phyloP scores from a whole-genome alignment of 2,329 filamentous ascomycete species.

The Fusarium floridanum region DNA sequence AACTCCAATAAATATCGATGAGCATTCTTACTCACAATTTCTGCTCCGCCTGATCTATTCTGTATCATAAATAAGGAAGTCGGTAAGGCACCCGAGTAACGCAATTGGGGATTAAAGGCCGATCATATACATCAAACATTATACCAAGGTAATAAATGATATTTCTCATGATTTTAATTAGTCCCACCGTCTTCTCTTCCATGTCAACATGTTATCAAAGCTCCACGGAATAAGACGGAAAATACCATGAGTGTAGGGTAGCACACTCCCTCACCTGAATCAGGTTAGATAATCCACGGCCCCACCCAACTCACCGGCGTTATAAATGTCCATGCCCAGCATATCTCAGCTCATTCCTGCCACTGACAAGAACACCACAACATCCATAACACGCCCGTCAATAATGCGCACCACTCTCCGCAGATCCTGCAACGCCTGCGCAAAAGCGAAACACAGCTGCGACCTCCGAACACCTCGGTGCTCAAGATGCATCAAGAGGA shows the following conservation, averaged over 20 bases:
- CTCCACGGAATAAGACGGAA: not conserved
- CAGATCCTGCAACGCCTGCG: conserved; percentile 68
- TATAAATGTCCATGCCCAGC: conserved; percentile 3
- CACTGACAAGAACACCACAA: not conserved
- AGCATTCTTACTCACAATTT: too few species aligned
- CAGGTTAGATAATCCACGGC: conserved; percentile 1
- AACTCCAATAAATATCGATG: too few species aligned
- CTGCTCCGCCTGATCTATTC: too few species aligned
- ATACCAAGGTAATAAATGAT: too few species aligned
- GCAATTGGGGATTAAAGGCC: too few species aligned
- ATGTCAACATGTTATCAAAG: not conserved
- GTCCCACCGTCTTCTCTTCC: not conserved
- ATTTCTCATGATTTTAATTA: not conserved
- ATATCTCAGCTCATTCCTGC: not conserved
- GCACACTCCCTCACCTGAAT: not conserved
- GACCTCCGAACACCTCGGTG: conserved; percentile 67
- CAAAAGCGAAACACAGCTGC: conserved; percentile 67
- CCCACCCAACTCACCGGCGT: not conserved
- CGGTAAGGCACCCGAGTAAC: too few species aligned
- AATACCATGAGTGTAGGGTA: not conserved
- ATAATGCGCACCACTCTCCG: conserved; percentile 68
- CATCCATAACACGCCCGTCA: not conserved
- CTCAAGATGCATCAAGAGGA: conserved; percentile 66
- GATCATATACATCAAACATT: too few species aligned
- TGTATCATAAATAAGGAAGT: too few species aligned